Base-by-base conservation (phyloP, 257 asterid species). In the Marsdenia floribunda region DNA sequence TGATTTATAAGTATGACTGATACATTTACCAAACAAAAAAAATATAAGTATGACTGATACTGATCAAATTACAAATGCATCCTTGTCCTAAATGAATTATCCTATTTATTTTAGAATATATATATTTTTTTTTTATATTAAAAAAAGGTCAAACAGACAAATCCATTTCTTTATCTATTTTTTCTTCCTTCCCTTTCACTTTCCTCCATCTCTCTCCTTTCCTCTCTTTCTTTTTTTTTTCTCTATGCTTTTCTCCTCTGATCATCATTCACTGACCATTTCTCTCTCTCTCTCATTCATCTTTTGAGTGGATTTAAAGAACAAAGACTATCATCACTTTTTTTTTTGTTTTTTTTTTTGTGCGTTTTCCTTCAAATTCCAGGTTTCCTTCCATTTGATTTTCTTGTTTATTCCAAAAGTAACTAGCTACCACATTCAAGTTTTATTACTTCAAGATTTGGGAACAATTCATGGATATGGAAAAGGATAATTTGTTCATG, bases 171-270 rank as follows among this genome's bases (percentile, higher is more conserved):
- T 81, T 73, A 67, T 75, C 82, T 78, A 37, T 37, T 79, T 60
- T 49, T 58, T 24, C 79, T 81, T 79, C 77, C 87, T 88, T 87
- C 84, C 82, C 78, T 65, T 72, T 75, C 87, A 77, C 92, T 87
- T 83, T 82, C 87, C 85, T 81, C 76, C 79, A 52, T 50, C 75
- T 61, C 71, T 81, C n/a, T 71, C 78, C 29, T 71, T 55, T 15
- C 54, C 78, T 38, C 67, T 61, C 53, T 1, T 49, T 75, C 74
- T 65, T 64, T 37, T 22, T 54, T 61, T 65, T 54, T 74, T 53
- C 24, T 29, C 22, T 44, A 4, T 70, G 18, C 50, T 18, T 52
- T 44, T 57, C 72, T 10, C 55, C 46, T 42, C 61, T 74, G 26
- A 74, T 69, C 57, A 47, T 66, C 67, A 19, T 50, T 65, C 70